phyloP scores from a whole-genome alignment of 805 yeast genomes.

The Zygosaccharomyces pseudorouxii region DNA sequence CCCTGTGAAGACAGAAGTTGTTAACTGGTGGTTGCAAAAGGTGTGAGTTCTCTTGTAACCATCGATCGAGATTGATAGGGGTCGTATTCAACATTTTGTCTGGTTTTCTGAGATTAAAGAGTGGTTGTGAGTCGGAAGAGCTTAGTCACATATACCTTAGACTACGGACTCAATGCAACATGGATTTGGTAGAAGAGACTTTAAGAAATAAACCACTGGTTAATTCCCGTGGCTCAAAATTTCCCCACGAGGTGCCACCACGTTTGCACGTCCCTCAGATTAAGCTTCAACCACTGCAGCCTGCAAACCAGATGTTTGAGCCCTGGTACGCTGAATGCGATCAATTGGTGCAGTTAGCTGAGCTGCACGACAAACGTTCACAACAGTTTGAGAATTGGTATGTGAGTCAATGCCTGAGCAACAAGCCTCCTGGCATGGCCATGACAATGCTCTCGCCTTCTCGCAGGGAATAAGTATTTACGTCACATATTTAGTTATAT shows the following conservation, averaged over 20 bases:
- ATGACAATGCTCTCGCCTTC: constrained; percentile 22
- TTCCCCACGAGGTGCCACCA: constrained; percentile 18
- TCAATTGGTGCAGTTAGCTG: constrained; percentile 13
- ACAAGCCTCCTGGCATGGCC: constrained; percentile 32
- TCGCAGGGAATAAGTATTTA: constrained; percentile 7
- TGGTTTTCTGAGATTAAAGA: not conserved
- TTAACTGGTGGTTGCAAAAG: constrained; percentile 88
- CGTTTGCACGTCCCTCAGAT: constrained; percentile 18
- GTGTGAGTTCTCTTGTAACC: constrained; percentile 75
- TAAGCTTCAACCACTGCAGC: constrained; percentile 17
- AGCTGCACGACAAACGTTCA: constrained; percentile 13
- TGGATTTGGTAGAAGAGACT: constrained; percentile 12
- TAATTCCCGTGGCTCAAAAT: constrained; percentile 23
- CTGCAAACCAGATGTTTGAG: constrained; percentile 21
- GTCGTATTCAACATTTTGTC: constrained; percentile 21
- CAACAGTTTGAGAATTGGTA: constrained; percentile 27
- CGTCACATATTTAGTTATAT: constrained; percentile 4
- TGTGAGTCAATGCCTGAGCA: constrained; percentile 19
- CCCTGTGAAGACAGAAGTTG: constrained; percentile 83
- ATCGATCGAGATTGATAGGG: constrained; percentile 73
- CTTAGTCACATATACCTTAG: not conserved
- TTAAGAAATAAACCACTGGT: constrained; percentile 22
- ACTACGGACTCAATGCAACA: not conserved
- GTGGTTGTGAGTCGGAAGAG: no score
- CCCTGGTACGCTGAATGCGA: constrained; percentile 30